phyloP scores from a whole-genome alignment of 352 stramenopile genomes.

The Thraustochytrium aureum region DNA sequence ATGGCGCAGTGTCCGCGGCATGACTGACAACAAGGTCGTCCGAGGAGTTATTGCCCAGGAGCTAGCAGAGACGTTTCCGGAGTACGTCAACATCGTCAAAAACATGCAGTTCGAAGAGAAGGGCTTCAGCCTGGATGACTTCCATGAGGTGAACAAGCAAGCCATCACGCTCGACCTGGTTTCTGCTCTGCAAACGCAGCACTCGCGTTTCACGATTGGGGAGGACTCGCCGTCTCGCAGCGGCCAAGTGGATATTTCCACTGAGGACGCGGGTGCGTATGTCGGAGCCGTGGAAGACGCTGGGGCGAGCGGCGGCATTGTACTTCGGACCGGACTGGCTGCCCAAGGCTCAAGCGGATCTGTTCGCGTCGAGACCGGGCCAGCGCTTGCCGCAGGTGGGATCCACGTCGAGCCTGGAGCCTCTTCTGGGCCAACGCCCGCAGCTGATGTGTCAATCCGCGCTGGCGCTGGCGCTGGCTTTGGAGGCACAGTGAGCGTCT shows the following conservation, averaged over 20 bases:
- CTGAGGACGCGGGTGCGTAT: constrained; percentile 1
- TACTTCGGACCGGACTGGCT: constrained; percentile 2
- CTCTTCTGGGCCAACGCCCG: background rate
- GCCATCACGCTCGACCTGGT: constrained; percentile 83
- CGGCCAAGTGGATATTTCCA: constrained; percentile 8
- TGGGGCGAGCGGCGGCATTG: constrained; percentile 7
- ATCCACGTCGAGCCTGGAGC: background rate
- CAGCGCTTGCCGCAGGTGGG: background rate
- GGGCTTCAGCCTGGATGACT: constrained; percentile 75
- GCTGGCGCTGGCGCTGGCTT: background rate
- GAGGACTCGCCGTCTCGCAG: background rate
- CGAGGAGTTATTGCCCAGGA: constrained; percentile 92
- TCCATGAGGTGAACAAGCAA: constrained; percentile 92
- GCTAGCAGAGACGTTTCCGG: constrained; percentile 80
- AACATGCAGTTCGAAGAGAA: constrained; percentile 58
- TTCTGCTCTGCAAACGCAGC: constrained; percentile 77
- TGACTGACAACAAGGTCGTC: constrained; percentile 67
- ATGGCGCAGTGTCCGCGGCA: constrained; percentile 78
- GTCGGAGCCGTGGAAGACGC: background rate
- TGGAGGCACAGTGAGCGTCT: background rate
- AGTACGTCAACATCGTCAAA: constrained; percentile 78
- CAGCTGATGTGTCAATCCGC: background rate
- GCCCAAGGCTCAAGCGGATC: background rate
- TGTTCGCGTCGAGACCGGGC: background rate
- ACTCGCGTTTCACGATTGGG: constrained; percentile 59